phyloP scores from a whole-genome alignment of 352 stramenopile species.

The Phytophthora ohioensis region DNA sequence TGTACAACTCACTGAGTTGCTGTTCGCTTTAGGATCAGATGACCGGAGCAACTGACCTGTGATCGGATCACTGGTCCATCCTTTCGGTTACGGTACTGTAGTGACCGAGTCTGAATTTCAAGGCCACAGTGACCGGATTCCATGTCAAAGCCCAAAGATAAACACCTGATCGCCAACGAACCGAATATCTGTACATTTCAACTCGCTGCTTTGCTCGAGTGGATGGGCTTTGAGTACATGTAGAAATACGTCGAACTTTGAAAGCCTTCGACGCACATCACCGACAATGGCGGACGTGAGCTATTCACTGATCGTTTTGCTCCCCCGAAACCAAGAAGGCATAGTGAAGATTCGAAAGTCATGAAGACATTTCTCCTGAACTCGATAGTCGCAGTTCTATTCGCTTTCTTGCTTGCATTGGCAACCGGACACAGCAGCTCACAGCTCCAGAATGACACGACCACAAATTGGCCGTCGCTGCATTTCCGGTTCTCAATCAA shows the following conservation, averaged over 20 bases:
- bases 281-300: neutral
- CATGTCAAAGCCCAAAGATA: slow-evolving; percentile 35
- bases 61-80: neutral
- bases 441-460: slow-evolving; percentile 7
- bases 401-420: slow-evolving; percentile 7
- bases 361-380: slow-evolving; percentile 1
- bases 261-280: slow-evolving; percentile 8
- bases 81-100: neutral
- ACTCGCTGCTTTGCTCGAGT: neutral
- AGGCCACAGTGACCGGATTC: too few relatives aligned
- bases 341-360: neutral
- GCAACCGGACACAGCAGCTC: slow-evolving; percentile 6
- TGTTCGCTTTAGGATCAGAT: slow-evolving; percentile 3
- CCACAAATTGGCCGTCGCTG: slow-evolving; percentile 31
- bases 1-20: neutral
- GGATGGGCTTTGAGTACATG: neutral
- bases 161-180: slow-evolving; percentile 27
- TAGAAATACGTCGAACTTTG: slow-evolving; percentile 9
- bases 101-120: too few relatives aligned
- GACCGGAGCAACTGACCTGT: neutral
- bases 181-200: slow-evolving; percentile 21
- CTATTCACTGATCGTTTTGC: slow-evolving; percentile 7
- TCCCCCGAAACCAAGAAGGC: neutral
- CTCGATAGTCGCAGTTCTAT: slow-evolving; percentile 8
- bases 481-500: slow-evolving; percentile 45